Evolutionary conservation across 768 basidiomycete species (phyloP), one percentile per base, ranked within the genome.

Genomic region (Boletus barrowsii): DNA sequence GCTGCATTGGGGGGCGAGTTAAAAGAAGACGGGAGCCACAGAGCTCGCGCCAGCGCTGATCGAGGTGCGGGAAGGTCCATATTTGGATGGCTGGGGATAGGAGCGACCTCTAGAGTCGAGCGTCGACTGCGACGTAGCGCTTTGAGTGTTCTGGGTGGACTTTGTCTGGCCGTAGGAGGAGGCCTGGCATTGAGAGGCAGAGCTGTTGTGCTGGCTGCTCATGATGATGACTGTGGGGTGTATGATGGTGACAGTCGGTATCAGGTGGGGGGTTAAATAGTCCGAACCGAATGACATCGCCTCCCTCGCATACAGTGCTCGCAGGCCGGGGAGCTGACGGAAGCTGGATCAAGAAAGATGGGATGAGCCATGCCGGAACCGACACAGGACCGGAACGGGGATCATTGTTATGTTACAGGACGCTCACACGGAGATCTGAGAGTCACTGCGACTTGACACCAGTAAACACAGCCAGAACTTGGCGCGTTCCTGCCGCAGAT

Each of bases 21-120:
- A 86, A 73, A 86, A 86, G 73, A 86, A 84, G 35, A 82, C 78
- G 45, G 84, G 75, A 42, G 78, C 83, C 29, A 73, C 77, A 17
- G 75, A 68, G 39, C 77, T 74, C 42, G 83, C 83, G 42, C 75
- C 75, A 15, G 76, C 76, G 52, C 76, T 76, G 51, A 85, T 77
- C 13, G 76, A 74, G 22, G 73, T 73, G 56, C 56, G 61, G 22
- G 64, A 42, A 4, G 70, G 37, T 20, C 59, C 55, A 48, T 54
- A 55, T 47, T 62, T 62, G 55, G 68, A 56, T 13, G 67, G 54
- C 18, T 70, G 68, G 11, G 70, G 24, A 46, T 69, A 57, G 7
- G 68, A 40, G 41, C 62, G 58, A 33, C 47, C 59, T 42, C 62
- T 46, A 18, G 56, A 43, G 59, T 69, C 68, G 33, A 36, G 39